Evolutionary conservation across 495 filamentous ascomycete genomes (phyloP).

Genomic region (Aspergillus leporis): DNA sequence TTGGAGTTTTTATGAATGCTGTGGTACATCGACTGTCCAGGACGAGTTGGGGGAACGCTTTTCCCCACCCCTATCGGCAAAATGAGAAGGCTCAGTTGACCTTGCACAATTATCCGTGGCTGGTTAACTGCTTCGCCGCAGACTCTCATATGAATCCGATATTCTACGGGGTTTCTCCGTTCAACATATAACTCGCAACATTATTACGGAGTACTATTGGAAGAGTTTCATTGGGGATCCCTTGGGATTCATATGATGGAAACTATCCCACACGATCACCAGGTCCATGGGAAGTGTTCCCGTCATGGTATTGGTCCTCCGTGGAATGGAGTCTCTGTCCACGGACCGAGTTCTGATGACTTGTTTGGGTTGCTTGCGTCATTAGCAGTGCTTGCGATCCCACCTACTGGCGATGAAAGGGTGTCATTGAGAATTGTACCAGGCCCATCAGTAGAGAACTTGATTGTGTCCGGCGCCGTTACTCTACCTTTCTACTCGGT

Average conservation of each 20-base stretch:
- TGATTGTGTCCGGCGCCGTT: too few species aligned
- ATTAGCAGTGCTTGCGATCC: neutral
- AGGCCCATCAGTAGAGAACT: too few species aligned
- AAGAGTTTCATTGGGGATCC: neutral
- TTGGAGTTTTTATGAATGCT: neutral
- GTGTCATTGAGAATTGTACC: too few species aligned
- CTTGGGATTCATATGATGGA: neutral
- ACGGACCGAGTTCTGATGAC: too few species aligned
- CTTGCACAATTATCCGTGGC: too few species aligned
- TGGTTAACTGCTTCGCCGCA: too few species aligned
- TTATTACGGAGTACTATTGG: neutral
- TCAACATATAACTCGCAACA: neutral
- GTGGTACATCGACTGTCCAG: neutral
- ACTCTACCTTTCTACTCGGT: too few species aligned
- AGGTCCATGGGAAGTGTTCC: neutral
- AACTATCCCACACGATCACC: neutral
- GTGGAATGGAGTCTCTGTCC: neutral
- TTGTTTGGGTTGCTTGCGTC: neutral
- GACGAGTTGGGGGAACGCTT: too few species aligned
- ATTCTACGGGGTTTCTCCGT: neutral
- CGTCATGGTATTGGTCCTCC: conserved; percentile 1
- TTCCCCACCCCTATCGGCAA: too few species aligned
- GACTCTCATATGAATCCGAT: neutral
- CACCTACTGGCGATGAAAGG: too few species aligned
- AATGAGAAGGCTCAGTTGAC: neutral